Conservation (phyloP, 495 filamentous ascomycete genomes). For the Aspergillus haitiensis region DNA sequence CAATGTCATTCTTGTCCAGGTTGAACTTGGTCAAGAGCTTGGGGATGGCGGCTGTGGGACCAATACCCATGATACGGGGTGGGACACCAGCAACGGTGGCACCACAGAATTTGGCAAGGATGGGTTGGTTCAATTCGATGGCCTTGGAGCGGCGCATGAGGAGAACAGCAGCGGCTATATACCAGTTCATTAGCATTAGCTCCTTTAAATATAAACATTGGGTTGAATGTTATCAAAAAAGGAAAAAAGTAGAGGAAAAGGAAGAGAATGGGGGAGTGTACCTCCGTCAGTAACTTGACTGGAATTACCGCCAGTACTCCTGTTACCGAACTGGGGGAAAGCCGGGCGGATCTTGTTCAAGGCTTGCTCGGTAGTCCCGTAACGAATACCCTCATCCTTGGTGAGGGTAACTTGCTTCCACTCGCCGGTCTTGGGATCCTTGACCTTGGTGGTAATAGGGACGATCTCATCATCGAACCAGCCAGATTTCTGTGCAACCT, state of each 20-base stretch:
- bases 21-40: constrained; percentile 84
- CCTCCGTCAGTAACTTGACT: constrained; percentile 93
- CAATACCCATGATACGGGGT: constrained; percentile 96
- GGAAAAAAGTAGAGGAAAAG: constrained; percentile 6
- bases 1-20: constrained; percentile 76
- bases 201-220: background rate
- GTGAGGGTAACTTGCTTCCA: constrained; percentile 72
- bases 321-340: constrained; percentile 86
- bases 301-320: constrained; percentile 91
- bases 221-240: background rate
- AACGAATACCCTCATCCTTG: constrained; percentile 84
- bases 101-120: constrained; percentile 91
- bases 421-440: constrained; percentile 80
- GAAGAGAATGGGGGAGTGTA: constrained; percentile 21
- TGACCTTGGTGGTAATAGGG: constrained; percentile 76
- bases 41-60: constrained; percentile 88
- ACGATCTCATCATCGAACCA: constrained; percentile 95
- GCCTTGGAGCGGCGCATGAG: constrained; percentile 94
- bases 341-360: constrained; percentile 85
- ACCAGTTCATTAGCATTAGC: background rate
- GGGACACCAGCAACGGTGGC: constrained; percentile 87
- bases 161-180: constrained; percentile 74
- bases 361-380: constrained; percentile 81
- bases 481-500: constrained; percentile 87
- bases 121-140: constrained; percentile 82